A percentile compares a stretch with the other conserved stretches of the same genome.
These are phyloP conservation scores for Berkeleyomyces rouxiae DNA, from an alignment of 2,329 filamentous ascomycete genomes.

Conservation along the genomic window DNA sequence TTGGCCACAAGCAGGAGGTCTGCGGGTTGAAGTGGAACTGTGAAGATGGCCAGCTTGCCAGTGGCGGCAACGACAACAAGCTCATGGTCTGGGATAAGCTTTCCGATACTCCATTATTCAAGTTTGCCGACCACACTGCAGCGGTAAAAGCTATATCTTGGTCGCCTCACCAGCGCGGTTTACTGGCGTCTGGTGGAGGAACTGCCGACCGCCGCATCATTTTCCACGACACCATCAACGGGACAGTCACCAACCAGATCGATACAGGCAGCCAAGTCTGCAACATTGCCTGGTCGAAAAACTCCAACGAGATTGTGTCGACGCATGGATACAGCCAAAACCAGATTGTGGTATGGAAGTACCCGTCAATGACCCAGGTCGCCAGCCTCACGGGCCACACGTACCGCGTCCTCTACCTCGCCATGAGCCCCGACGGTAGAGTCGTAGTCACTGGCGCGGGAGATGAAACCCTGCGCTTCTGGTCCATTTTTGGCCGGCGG, in stretches of 20 bases:
- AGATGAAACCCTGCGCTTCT: slow-evolving; percentile 90
- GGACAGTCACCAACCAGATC: slow-evolving; percentile 64
- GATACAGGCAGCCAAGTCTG: slow-evolving; percentile 98
- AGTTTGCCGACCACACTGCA: slow-evolving; percentile 86
- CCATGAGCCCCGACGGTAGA: slow-evolving; percentile 91
- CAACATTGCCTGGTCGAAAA: slow-evolving; percentile 92
- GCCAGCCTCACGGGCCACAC: slow-evolving; percentile 91
- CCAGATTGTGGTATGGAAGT: slow-evolving; percentile 98
- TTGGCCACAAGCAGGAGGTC: slow-evolving; percentile 95
- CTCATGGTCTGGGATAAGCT: slow-evolving; percentile 97
- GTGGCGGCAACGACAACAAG: slow-evolving; percentile 96
- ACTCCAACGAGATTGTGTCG: slow-evolving; percentile 92
- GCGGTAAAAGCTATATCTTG: slow-evolving; percentile 96
- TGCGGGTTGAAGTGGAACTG: slow-evolving; percentile 95
- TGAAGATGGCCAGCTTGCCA: slow-evolving; percentile 86
- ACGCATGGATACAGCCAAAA: slow-evolving; percentile 97
- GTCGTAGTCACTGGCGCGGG: slow-evolving; percentile 91
- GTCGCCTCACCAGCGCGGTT: slow-evolving; percentile 87
- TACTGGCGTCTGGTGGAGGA: slow-evolving; percentile 89
- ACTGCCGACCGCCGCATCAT: slow-evolving; percentile 94
- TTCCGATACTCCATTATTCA: slow-evolving; percentile 79
- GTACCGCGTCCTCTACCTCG: slow-evolving; percentile 86
- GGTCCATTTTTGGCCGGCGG: slow-evolving; percentile 84
- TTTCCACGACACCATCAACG: slow-evolving; percentile 91
- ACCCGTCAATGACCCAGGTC: slow-evolving; percentile 94